Evolutionary conservation across 306 rosid species (phyloP).

Genomic region (Echinosophora koreensis): DNA sequence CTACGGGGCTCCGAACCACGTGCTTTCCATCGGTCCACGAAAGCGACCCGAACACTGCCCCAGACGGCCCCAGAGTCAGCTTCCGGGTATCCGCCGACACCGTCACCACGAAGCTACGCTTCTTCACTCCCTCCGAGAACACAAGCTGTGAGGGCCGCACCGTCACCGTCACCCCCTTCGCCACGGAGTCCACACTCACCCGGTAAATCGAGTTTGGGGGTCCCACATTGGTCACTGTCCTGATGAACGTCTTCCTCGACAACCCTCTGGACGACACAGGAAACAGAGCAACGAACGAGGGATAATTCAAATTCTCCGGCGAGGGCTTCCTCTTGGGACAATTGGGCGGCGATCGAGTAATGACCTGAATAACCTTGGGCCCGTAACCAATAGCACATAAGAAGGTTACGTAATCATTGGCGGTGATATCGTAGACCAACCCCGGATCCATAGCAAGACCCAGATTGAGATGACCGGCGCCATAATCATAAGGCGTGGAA

Average conservation of each 20-base stretch:
- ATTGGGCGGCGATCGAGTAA: slow-evolving; percentile 50
- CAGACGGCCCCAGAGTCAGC: slow-evolving; percentile 57
- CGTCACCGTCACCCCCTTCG: slow-evolving; percentile 61
- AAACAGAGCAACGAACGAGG: slow-evolving; percentile 62
- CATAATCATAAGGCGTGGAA: slow-evolving; percentile 65
- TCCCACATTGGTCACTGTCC: slow-evolving; percentile 76
- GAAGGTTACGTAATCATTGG: slow-evolving; percentile 59
- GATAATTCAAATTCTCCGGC: slow-evolving; percentile 74
- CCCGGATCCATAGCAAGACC: slow-evolving; percentile 81
- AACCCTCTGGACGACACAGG: slow-evolving; percentile 48
- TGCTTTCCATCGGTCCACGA: slow-evolving; percentile 75
- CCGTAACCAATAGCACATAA: slow-evolving; percentile 62
- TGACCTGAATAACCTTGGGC: slow-evolving; percentile 65
- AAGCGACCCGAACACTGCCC: slow-evolving; percentile 70
- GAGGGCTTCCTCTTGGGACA: slow-evolving; percentile 63
- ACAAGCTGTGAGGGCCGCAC: slow-evolving; percentile 66
- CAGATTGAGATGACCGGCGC: slow-evolving; percentile 71
- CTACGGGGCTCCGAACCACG: slow-evolving; percentile 75
- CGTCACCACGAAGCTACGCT: slow-evolving; percentile 61
- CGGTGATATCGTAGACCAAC: slow-evolving; percentile 65
- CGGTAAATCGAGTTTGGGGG: slow-evolving; percentile 54
- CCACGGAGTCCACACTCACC: slow-evolving; percentile 54
- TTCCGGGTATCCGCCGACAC: slow-evolving; percentile 54
- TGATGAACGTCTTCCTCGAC: slow-evolving; percentile 54
- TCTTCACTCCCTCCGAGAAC: slow-evolving; percentile 57